A percentile compares a stretch with the other conserved stretches of the same genome.
These are phyloP conservation scores for Dioscorea alata DNA, from an alignment of 106 monocot species.

Conservation along the genomic window DNA sequence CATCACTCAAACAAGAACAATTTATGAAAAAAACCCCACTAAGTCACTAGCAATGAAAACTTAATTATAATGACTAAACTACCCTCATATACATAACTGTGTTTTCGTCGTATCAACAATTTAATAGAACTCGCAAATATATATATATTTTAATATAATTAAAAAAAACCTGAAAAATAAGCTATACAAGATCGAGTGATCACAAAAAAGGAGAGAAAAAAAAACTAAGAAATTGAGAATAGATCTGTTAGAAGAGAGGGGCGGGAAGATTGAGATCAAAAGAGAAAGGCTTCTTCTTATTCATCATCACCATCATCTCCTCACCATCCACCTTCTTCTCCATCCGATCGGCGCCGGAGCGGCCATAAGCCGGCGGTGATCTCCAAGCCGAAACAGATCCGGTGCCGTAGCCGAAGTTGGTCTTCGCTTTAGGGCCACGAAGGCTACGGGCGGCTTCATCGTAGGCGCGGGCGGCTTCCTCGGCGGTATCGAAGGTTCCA, in stretches of 20 bases:
- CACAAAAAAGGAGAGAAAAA: background rate
- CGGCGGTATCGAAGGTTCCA: conserved; percentile 39
- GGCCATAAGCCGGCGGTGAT: background rate
- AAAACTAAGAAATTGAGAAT: background rate
- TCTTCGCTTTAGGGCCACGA: conserved; percentile 39
- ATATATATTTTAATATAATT: background rate
- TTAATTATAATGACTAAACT: too few relatives aligned
- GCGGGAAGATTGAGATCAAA: conserved; percentile 37
- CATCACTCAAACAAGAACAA: too few relatives aligned
- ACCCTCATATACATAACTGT: too few relatives aligned
- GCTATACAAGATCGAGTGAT: background rate
- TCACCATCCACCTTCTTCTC: too few relatives aligned
- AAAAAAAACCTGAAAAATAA: too few relatives aligned
- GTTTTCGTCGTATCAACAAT: background rate
- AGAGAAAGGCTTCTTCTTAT: conserved; percentile 21
- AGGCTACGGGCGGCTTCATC: conserved; percentile 33
- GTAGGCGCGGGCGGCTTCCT: conserved; percentile 36
- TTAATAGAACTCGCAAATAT: background rate
- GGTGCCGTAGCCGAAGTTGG: conserved; percentile 19
- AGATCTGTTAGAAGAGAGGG: conserved; percentile 13
- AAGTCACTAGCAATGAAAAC: too few relatives aligned
- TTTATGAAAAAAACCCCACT: too few relatives aligned
- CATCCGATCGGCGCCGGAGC: conserved; percentile 7
- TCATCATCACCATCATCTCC: conserved; percentile 1
- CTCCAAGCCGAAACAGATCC: background rate